Percentiles rank a stretch among this genome's conserved stretches.
phyloP scores from a whole-genome alignment of 2,329 filamentous ascomycete genomes.

The Colletotrichum lini region DNA sequence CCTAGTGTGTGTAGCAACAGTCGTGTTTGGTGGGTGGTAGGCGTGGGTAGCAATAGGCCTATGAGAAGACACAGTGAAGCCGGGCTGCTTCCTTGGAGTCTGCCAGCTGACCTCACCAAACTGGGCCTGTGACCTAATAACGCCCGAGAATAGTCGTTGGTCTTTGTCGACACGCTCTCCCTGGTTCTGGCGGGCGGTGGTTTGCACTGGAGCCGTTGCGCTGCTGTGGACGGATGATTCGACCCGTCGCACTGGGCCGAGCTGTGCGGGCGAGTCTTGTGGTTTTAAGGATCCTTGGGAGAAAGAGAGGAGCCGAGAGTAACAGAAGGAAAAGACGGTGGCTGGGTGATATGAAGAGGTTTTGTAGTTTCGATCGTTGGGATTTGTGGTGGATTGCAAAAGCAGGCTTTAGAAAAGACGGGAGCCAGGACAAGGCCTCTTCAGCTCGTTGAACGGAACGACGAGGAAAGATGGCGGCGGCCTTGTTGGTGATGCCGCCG shows the following conservation, averaged over 20 bases:
- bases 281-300: conserved; percentile 31
- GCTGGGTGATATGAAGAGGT: conserved; percentile 31
- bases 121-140: conserved; percentile 35
- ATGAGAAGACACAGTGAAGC: conserved; percentile 30
- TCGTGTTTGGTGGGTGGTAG: conserved; percentile 29
- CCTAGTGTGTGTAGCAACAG: conserved; percentile 32
- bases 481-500: conserved; percentile 28
- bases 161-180: conserved; percentile 14
- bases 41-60: conserved; percentile 29
- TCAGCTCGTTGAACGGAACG: conserved; percentile 6
- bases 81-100: conserved; percentile 16
- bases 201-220: conserved; percentile 9
- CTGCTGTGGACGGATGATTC: not conserved
- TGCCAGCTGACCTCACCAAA: conserved; percentile 40
- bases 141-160: conserved; percentile 21
- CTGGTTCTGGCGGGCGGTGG: not conserved
- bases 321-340: not conserved
- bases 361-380: conserved; percentile 39
- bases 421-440: conserved; percentile 32
- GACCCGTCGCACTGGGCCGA: conserved; percentile 10
- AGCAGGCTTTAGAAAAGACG: conserved; percentile 35
- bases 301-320: not conserved
- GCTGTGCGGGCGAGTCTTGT: not conserved
- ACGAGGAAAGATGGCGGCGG: conserved; percentile 26
- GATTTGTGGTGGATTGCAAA: conserved; percentile 24